Evolutionary conservation across 192 early-diverging fungal genomes (phyloP).

Genomic region (Gigaspora rosea): DNA sequence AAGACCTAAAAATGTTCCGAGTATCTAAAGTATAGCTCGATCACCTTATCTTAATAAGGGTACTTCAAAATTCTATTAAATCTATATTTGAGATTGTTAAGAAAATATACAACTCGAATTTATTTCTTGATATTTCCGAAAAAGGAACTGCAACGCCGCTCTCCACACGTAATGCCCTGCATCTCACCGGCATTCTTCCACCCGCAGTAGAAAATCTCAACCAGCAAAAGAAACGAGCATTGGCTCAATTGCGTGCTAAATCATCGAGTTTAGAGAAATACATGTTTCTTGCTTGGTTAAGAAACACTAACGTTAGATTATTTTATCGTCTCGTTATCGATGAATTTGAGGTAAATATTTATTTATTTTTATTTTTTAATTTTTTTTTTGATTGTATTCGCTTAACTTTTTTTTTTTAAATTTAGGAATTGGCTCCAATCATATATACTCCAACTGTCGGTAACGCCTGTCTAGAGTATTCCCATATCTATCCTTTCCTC

Average conservation of each 20-base stretch:
- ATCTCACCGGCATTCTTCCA: conserved; percentile 73
- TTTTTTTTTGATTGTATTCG: not conserved
- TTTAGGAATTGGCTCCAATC: conserved; percentile 71
- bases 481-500: conserved; percentile 85
- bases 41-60: too few species aligned
- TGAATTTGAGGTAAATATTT: conserved; percentile 65
- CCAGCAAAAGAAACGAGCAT: conserved; percentile 73
- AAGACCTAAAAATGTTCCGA: too few species aligned
- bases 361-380: not conserved
- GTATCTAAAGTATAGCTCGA: too few species aligned
- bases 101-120: too few species aligned
- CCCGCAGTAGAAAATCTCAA: conserved; percentile 72
- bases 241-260: conserved; percentile 72
- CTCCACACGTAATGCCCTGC: conserved; percentile 55
- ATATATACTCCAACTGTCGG: conserved; percentile 88
- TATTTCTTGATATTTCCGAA: conserved; percentile 40
- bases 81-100: too few species aligned
- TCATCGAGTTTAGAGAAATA: conserved; percentile 78
- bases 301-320: conserved; percentile 75
- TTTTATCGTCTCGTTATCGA: conserved; percentile 82
- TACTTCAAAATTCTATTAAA: too few species aligned
- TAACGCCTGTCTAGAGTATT: conserved; percentile 83
- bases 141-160: conserved; percentile 70
- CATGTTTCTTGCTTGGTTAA: conserved; percentile 81
- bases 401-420: conserved; percentile 3